Evolutionary conservation across 2,329 filamentous ascomycete species (phyloP), one percentile per base, ranked within the genome.

Genomic region (Trichophyton verrucosum): DNA sequence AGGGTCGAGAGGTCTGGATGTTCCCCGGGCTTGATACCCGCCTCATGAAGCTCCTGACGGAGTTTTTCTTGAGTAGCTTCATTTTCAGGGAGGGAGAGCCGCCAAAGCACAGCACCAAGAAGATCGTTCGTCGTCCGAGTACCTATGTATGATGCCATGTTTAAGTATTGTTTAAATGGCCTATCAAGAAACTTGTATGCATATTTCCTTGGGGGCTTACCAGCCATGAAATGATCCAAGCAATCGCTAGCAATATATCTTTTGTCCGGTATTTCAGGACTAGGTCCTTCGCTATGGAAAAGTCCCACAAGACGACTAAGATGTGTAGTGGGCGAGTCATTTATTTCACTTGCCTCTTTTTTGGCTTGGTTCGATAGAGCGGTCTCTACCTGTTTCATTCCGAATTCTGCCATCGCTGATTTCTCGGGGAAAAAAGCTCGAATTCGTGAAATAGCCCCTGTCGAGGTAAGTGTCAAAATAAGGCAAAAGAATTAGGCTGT

Each of bases 221-320:
- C 64, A 38, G 60, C 64, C 33, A 63, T 38, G 38, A 65, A 64
- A 60, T 65, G 61, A 44, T 65, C 64, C 5, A 65, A 22, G 33
- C 63, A 63, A 46, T 65, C 64, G 38, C 64, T 65, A 36, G 64
- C 64, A 24, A 65, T 62, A 49, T 63, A 65, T 20, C 44, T 61
- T 17, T 60, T 57, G 57, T 61, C 56, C 1, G 64, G 63, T 42
- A 65, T 60, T 33, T 60, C 58, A 15, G 27, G 11, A 36, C 51
- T 61, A 1, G 63, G 44, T 0, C 64, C 64, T 42, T 65, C 53
- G 36, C 60, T 62, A 47, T 60, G 59, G 30, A 59, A 62, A 8
- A 59, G 51, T n/a, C n/a, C 17, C 8, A 61, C 17, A 22, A 64
- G 64, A 49, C 62, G 63, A 22, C 62, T 47, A 40, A 65, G 60